Base-by-base conservation (phyloP, 805 yeast genomes). In the Zygosaccharomyces pseudorouxii region DNA sequence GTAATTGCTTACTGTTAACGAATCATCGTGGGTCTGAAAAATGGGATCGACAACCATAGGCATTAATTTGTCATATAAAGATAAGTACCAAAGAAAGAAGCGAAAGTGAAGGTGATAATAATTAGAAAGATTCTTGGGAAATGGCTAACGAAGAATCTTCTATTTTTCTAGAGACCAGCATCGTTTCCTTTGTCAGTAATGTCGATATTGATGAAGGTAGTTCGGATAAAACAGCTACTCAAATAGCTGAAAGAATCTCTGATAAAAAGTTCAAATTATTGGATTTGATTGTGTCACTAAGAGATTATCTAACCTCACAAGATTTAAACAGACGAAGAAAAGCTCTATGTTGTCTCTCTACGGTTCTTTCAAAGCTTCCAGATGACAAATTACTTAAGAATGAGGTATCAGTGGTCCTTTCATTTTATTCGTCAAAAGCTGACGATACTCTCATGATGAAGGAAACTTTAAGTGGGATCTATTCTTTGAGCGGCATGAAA, bases 401-500 rank as follows among this genome's bases (percentile, higher is more conserved):
- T 46, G 78, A 75, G 40, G 57, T 70, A 3, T 57, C 65, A 11
- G 75, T 72, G 6, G 55, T 72, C 12, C 65, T 63, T 23, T 60
- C 76, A 5, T 92, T 92, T 63, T 76, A 80, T 47, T 51, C 75
- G 12, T 80, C 81, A 14, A 84, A 92, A 55, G 64, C 88, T 19
- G 85, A 81, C 10, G 97, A 89, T 58, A 71, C 74, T 12, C 65
- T 72, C 3, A 74, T 84, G 38, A 59, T 80, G 27, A 69, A 69
- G 33, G 78, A 79, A 50, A 75, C 82, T 1, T 63, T 84, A 2
- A 62, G 58, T 8, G 89, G 89, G 0, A 54, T 90, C 6, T 59
- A 59, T 14, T 71, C 81, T 1, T 62, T 89, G 10, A 69, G 78
- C 4, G 50, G 54, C 28, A 81, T 79, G 82, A 68, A 71, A n/a